These are phyloP conservation scores for Tuber brumale DNA, from an alignment of 495 filamentous ascomycete species.

Conservation along the genomic window DNA sequence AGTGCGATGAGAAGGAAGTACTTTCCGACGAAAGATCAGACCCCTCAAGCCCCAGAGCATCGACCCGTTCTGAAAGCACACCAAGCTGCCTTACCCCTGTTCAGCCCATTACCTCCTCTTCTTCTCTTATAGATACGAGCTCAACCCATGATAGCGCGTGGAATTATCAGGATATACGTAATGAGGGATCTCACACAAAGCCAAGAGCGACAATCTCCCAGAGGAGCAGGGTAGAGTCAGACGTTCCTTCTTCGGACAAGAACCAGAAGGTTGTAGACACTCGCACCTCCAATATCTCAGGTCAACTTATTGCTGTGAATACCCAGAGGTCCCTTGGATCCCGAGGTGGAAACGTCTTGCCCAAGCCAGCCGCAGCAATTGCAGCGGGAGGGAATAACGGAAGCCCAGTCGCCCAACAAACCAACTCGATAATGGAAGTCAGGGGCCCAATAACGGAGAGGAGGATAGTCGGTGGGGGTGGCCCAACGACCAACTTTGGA, in stretches of 20 bases:
- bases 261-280: not conserved
- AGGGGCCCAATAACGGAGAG: not conserved
- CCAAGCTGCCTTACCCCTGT: not conserved
- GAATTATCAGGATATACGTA: constrained; percentile 3
- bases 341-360: not conserved
- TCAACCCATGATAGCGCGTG: not conserved
- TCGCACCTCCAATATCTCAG: not conserved
- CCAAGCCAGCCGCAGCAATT: not conserved
- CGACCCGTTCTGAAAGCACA: not conserved
- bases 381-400: not conserved
- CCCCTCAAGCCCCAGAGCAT: not conserved
- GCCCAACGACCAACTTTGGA: not conserved
- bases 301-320: not conserved
- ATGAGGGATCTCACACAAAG: not conserved
- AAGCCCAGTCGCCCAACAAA: not conserved
- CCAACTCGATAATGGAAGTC: not conserved
- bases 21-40: not conserved
- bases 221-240: not conserved
- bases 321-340: not conserved
- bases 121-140: not conserved
- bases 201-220: not conserved
- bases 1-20: constrained; percentile 9
- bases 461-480: not conserved
- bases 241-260: not conserved
- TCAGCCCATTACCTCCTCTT: not conserved